Base-by-base conservation (phyloP, 2,329 filamentous ascomycete species). In the Sclerotinia sclerotiorum region DNA sequence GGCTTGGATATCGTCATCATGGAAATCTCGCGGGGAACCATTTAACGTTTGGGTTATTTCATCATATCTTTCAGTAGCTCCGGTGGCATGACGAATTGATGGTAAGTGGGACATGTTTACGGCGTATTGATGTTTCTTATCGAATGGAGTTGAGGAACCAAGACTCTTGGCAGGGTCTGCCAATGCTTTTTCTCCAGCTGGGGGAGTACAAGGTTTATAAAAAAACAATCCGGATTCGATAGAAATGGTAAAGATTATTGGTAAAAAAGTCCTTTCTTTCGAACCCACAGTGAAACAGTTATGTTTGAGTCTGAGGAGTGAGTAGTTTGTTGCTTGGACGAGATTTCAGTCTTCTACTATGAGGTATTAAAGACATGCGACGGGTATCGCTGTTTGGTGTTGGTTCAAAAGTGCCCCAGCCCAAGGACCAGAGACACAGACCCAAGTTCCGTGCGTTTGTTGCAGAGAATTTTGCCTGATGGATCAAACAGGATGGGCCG, bases 301-400 rank as follows among this genome's bases (percentile, higher is more conserved):
- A 27, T 60, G 42, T 60, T 60, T 29, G 57, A 60, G 39, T 46
- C 56, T 29, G 17, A n/a, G 29, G 29, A 60, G 42, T 42, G 39
- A 42, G 13, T 5, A 42, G 11, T 13, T 13, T 3, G 39, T 29
- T 60, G 56, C 39, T 60, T 46, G 39, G 39, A 29, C 24, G 8
- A 29, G 24, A 42, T 46, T 29, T 29, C 8, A 42, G 15, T 15
- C 15, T 42, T 13, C 39, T 29, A 29, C n/a, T 46, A 32, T 60
- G 57, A 60, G 57, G 56, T 44, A 58, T 58, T 58, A 58, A 58
- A 58, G n/a, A 21, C 35, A 27, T 58, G 56, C 39, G 35, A 58
- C 35, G n/a, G n/a, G 24, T 57, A 11, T 24, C n/a, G 21, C 15
- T 0, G 17, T 51, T 57, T 42, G 35, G n/a, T 21, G 35, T 57